Evolutionary conservation across 2,329 filamentous ascomycete genomes (phyloP), one percentile per base, ranked within the genome.

Genomic region (Ilyonectria robusta): DNA sequence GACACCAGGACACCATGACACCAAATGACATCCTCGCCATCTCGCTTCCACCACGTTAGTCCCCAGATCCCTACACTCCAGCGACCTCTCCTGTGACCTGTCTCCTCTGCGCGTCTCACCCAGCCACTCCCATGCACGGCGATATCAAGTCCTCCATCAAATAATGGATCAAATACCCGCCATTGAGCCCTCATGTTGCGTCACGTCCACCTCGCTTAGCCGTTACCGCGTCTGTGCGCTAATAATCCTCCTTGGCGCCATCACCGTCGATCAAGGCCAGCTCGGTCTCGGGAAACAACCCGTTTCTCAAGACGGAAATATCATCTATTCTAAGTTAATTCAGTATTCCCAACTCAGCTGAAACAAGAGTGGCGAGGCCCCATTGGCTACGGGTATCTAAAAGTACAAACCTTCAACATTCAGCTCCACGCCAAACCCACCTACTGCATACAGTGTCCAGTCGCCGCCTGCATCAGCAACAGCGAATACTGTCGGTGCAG

Each of bases 401-500:
- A 26, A 50, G 26, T 50, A 17, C 33, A 17, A 37, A 23, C 23
- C 47, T 31, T 23, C 26, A 46, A 17, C 50, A 7, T 17, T 21
- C 31, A 23, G 8, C 13, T 31, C 19, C 8, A 11, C 4, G 2
- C 15, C 40, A 3, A 42, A 15, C 40, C 40, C 40, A n/a, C 40
- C 17, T 31, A 56, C 21, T 31, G 21, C 7, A 65, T 40, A 17
- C 72, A 73, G 13, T 74, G 65, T 9, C 55, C 69, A 0, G 62
- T 65, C 80, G 42, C 72, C 3, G 72, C 63, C 51, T 74, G 70
- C 5, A 73, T 60, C 1, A 74, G 15, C 10, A 74, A 42, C 6
- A 42, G 62, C 1, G 72, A 50, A 59, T 74, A 74, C 6, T 57
- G 47, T 13, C 44, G 54, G 10, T 74, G 72, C 15, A 74, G 42